Evolutionary conservation across 768 basidiomycete species (phyloP).

Genomic region (Serendipita indica): DNA sequence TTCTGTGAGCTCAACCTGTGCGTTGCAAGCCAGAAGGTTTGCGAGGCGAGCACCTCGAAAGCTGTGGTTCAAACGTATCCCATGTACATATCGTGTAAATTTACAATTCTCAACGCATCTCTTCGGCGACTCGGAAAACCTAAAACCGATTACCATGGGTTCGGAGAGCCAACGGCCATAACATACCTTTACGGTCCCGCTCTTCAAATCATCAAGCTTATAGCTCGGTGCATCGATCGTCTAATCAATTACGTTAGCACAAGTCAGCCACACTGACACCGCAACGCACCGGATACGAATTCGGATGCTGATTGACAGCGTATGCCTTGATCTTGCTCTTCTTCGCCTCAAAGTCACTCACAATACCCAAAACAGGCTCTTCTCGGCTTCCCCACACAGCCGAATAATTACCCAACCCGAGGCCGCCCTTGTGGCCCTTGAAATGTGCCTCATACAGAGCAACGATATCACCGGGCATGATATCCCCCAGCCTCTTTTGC

Average conservation of each 20-base stretch:
- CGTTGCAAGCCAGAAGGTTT: too few species aligned
- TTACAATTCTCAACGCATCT: slow-evolving; percentile 19
- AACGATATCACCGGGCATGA: slow-evolving; percentile 75
- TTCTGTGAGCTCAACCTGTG: too few species aligned
- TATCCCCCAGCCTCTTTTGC: slow-evolving; percentile 59
- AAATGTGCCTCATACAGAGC: slow-evolving; percentile 61
- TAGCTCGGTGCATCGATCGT: slow-evolving; percentile 72
- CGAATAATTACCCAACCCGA: slow-evolving; percentile 51
- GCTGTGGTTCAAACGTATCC: too few species aligned
- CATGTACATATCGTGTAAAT: neutral
- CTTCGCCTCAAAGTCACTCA: slow-evolving; percentile 72
- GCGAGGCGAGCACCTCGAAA: too few species aligned
- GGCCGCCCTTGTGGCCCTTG: slow-evolving; percentile 52
- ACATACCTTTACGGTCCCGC: slow-evolving; percentile 60
- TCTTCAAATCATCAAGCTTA: slow-evolving; percentile 78
- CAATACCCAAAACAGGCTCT: slow-evolving; percentile 54
- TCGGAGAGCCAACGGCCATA: neutral
- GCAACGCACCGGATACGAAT: slow-evolving; percentile 55
- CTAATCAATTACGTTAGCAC: slow-evolving; percentile 18
- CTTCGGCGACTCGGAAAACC: slow-evolving; percentile 29
- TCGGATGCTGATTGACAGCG: slow-evolving; percentile 73
- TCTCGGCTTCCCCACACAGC: slow-evolving; percentile 39
- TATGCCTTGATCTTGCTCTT: slow-evolving; percentile 74
- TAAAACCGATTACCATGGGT: slow-evolving; percentile 13
- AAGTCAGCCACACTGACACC: slow-evolving; percentile 12